Evolutionary conservation across 2,329 filamentous ascomycete species (phyloP).

Genomic region (Diaporthe sp.): DNA sequence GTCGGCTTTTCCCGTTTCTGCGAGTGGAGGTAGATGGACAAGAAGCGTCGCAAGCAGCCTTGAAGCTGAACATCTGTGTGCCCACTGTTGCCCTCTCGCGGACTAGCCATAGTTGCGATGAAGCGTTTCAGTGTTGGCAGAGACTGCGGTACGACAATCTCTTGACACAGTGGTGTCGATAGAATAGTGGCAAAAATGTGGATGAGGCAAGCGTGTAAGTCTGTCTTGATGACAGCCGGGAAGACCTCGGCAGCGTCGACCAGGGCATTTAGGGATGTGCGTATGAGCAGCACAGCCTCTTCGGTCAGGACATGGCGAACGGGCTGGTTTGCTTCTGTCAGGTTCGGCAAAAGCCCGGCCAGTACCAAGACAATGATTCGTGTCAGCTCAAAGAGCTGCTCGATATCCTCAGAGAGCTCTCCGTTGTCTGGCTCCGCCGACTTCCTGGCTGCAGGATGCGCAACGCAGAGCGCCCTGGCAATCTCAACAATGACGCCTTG

Average conservation of each 20-base stretch:
- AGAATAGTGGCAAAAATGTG: slow-evolving; percentile 97
- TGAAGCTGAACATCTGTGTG: slow-evolving; percentile 79
- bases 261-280: slow-evolving; percentile 84
- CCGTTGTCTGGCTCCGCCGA: slow-evolving; percentile 75
- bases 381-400: slow-evolving; percentile 96
- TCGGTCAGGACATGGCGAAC: slow-evolving; percentile 86
- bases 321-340: slow-evolving; percentile 74
- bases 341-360: slow-evolving; percentile 86
- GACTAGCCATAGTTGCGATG: slow-evolving; percentile 77
- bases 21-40: slow-evolving; percentile 81
- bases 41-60: slow-evolving; percentile 84
- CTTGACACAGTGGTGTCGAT: slow-evolving; percentile 87
- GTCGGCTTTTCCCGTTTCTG: slow-evolving; percentile 81
- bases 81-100: slow-evolving; percentile 55
- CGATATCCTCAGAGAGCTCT: slow-evolving; percentile 94
- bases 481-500: slow-evolving; percentile 96
- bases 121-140: slow-evolving; percentile 94
- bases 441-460: slow-evolving; percentile 88
- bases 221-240: slow-evolving; percentile 94
- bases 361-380: slow-evolving; percentile 95
- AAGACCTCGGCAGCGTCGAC: slow-evolving; percentile 97
- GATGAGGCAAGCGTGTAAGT: slow-evolving; percentile 94
- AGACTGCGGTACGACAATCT: slow-evolving; percentile 88
- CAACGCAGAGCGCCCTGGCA: slow-evolving; percentile 87
- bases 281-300: slow-evolving; percentile 85